Evolutionary conservation across 2,329 filamentous ascomycete species (phyloP).

Genomic region (Cercospora sesami): DNA sequence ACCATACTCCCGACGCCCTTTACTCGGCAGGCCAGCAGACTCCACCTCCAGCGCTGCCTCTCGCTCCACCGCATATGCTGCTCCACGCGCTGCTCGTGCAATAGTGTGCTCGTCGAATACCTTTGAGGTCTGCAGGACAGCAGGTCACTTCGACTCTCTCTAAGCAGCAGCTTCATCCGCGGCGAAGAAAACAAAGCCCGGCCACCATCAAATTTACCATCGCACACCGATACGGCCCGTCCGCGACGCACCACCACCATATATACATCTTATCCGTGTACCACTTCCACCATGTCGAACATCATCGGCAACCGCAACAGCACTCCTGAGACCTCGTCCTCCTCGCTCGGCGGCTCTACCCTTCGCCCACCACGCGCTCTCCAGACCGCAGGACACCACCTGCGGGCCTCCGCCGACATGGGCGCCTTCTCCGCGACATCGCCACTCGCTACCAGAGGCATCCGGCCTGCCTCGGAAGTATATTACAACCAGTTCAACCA

Average conservation of each 20-base stretch:
- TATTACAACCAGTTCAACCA: conserved; percentile 76
- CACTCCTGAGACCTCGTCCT: conserved; percentile 85
- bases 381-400: conserved; percentile 71
- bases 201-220: conserved; percentile 5
- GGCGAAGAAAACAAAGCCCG: conserved; percentile 2
- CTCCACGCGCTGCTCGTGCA: not conserved
- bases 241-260: conserved; percentile 9
- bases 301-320: conserved; percentile 80
- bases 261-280: conserved; percentile 9
- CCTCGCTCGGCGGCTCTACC: conserved; percentile 71
- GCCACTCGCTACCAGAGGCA: conserved; percentile 70
- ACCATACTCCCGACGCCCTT: not conserved
- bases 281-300: conserved; percentile 47
- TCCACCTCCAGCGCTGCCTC: not conserved
- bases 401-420: conserved; percentile 96
- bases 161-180: conserved; percentile 11
- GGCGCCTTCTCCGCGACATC: conserved; percentile 68
- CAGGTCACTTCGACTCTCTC: conserved; percentile 60
- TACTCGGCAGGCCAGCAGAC: not conserved
- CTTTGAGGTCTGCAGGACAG: conserved; percentile 84
- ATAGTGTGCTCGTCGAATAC: conserved; percentile 48
- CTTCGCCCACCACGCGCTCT: conserved; percentile 67
- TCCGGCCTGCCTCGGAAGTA: conserved; percentile 92
- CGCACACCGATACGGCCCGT: conserved; percentile 16
- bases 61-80: not conserved